Base-by-base conservation (phyloP, 2,329 filamentous ascomycete genomes). In the Verticillium isaacii region DNA sequence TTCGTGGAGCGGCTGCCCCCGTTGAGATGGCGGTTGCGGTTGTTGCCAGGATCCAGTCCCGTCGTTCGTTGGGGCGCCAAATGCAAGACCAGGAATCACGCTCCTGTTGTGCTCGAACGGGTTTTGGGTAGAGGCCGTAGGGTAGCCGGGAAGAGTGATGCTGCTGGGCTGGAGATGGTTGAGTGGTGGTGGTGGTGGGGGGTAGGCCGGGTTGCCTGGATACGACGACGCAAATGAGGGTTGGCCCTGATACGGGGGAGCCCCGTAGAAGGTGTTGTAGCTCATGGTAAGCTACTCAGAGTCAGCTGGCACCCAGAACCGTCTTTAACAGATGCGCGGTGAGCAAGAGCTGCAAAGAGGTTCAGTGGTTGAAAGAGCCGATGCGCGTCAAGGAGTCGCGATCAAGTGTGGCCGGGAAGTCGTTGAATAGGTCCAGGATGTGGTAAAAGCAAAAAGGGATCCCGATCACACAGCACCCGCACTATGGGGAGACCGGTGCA, bases 261-360 rank as follows among this genome's bases (percentile, higher is more conserved):
- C 54, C 23, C 54, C 54, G 54, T 56, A 56, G 58, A 75, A 75
- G 17, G 74, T 72, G 63, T 75, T 75, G 57, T 77, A 74, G 45
- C 77, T 73, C 77, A 80, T 81, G 41, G 62, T 6, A 23, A 25
- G 19, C 45, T 52, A 19, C 23, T 11, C n/a, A 52, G 19, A 52
- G 19, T 52, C 45, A 52, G 45, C 45, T 52, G 19, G 19, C 45
- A 52, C 19, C 9, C n/a, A 25, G 19, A 11, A 52, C 19, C 19
- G n/a, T 6, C 8, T 52, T 25, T 11, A 11, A 52, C 45, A 23
- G 19, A 5, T 15, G 14, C 45, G 19, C 19, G 11, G 8, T 11
- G 19, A 8, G 45, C 5, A 52, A 23, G 19, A 11, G 19, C 19
- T 52, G n/a, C 45, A 19, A 25, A 12, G 45, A 52, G n/a, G 45